Base-by-base conservation (phyloP, 2,329 filamentous ascomycete genomes). In the Penicillium rolfsii region DNA sequence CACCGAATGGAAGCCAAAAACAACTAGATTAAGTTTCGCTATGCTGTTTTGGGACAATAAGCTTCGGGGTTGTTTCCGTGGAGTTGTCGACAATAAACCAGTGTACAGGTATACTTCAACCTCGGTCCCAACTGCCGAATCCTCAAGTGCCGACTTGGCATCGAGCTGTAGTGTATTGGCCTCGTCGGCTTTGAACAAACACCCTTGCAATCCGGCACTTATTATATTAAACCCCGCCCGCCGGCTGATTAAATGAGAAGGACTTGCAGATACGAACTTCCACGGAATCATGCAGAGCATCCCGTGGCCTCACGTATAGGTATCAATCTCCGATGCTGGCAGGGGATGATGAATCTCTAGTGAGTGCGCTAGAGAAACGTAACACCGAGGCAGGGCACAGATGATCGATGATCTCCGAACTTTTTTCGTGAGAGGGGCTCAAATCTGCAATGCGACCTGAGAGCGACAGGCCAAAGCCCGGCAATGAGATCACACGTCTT, bases 181-280 rank as follows among this genome's bases (percentile, higher is more conserved):
- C 41, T 12, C 7, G 22, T 46, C 5, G 14, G 45, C 45, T 48
- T 48, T n/a, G 16, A 30, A 30, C 7, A n/a, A 28, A n/a, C 14
- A 30, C 45, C 45, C 45, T 5, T 48, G 45, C 26, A 48, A 5
- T 11, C 3, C 7, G 24, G 16, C 5, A n/a, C 9, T 28, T 30
- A 28, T 1, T 4, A 36, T 4, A 14, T 48, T n/a, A 14, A 16
- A 48, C 24, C 45, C 45, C 45, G 24, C 45, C 11, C 9, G 5
- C 14, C 11, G 14, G 16, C 40, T 12, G 45, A 48, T n/a, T 26
- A 11, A 28, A 28, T 7, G 26, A 8, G 14, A 30, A 28, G 22
- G 30, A 30, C 45, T 48, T 48, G 45, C 45, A 48, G 45, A 48
- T 48, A 48, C 45, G 45, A 28, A 30, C 46, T 55, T 55, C 41